Percentiles rank a stretch among this genome's conserved stretches.
Conservation (phyloP, 2,329 filamentous ascomycete species). For the Zarea fungicola region DNA sequence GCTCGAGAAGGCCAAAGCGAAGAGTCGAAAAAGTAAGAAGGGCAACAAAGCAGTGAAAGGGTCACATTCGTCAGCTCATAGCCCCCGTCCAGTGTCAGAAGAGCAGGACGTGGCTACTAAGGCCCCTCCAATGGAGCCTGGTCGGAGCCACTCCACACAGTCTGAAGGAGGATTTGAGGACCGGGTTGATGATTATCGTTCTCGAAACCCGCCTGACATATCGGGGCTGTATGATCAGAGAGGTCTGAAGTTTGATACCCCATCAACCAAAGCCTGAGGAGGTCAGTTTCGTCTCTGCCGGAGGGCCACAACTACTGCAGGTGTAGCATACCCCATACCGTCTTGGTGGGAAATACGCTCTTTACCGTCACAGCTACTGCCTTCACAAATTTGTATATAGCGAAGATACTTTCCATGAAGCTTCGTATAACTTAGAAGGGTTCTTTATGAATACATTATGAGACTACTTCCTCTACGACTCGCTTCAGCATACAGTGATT, state of each 20-base stretch:
- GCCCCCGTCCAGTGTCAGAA: constrained; percentile 21
- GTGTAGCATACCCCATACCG: no score
- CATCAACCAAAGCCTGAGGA: no score
- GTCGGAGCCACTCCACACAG: constrained; percentile 32
- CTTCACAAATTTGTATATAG: no score
- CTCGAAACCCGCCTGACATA: constrained; percentile 18
- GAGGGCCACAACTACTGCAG: no score
- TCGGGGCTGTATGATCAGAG: neutral
- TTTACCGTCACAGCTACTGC: no score
- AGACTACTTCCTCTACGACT: no score
- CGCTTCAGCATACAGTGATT: no score
- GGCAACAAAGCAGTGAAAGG: constrained; percentile 50
- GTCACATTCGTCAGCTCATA: constrained; percentile 15
- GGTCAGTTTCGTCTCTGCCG: no score
- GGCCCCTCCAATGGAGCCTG: constrained; percentile 19
- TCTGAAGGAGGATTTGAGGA: constrained; percentile 36
- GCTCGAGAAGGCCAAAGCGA: constrained; percentile 90
- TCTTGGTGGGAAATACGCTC: constrained; percentile 1
- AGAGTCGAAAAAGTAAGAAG: constrained; percentile 86
- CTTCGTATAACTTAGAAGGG: no score
- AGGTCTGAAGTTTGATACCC: no score
- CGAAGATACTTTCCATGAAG: no score
- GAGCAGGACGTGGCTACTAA: constrained; percentile 15
- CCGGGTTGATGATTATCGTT: constrained; percentile 25
- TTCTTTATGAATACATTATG: no score